Evolutionary conservation across 1,284 basidiomycete genomes (phyloP).

Genomic region (Naganishia sp.): DNA sequence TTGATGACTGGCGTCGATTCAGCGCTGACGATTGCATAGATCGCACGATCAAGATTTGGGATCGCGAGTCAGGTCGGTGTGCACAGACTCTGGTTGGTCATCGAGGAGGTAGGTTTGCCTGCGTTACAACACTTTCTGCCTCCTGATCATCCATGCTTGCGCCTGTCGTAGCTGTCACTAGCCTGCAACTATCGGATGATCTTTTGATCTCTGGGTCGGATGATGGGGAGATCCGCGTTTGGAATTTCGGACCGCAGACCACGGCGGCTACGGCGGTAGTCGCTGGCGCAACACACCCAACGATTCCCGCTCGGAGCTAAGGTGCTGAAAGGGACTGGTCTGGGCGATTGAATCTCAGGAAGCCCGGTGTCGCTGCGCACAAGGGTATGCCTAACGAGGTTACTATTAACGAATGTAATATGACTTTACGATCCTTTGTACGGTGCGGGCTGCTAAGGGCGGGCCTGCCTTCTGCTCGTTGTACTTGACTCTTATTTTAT

Average conservation of each 20-base stretch:
- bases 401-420: too few relatives aligned
- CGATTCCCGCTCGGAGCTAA: too few relatives aligned
- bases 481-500: too few relatives aligned
- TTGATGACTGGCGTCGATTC: neutral
- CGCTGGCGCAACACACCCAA: neutral
- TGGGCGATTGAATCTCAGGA: too few relatives aligned
- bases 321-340: too few relatives aligned
- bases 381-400: too few relatives aligned
- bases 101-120: constrained; percentile 59
- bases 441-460: too few relatives aligned
- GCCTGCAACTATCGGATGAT: constrained; percentile 86
- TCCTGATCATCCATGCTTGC: too few relatives aligned
- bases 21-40: constrained; percentile 34
- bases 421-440: too few relatives aligned
- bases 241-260: constrained; percentile 32
- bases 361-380: too few relatives aligned
- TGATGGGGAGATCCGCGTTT: constrained; percentile 55
- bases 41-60: constrained; percentile 70
- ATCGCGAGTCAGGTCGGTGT: constrained; percentile 82
- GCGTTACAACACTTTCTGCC: neutral
- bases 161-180: constrained; percentile 69
- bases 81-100: constrained; percentile 91
- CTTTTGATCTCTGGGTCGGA: constrained; percentile 94
- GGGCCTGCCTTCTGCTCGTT: too few relatives aligned
- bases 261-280: neutral